Conservation (phyloP, 1,284 basidiomycete genomes). For the Trametes pubescens region DNA sequence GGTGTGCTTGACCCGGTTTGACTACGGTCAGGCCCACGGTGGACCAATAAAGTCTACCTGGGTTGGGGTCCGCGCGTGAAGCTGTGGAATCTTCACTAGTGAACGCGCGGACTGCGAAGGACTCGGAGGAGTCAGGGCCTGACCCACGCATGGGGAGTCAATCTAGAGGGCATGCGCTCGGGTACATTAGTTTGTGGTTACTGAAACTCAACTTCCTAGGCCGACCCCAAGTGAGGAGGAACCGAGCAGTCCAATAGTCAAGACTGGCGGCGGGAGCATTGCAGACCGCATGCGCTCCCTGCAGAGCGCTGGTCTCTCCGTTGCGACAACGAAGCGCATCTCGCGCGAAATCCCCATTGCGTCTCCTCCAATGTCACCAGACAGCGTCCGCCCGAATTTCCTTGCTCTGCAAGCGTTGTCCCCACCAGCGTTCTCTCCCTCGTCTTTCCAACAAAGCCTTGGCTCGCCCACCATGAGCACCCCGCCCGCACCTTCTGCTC, state of each 20-base stretch:
- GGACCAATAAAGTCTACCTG: no score
- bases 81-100: no score
- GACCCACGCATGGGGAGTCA: no score
- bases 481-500: conserved; percentile 47
- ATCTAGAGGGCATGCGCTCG: neutral
- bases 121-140: no score
- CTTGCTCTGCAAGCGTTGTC: conserved; percentile 41
- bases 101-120: no score
- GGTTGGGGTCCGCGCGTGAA: no score
- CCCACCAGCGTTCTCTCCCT: conserved; percentile 39
- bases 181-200: neutral
- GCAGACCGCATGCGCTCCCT: conserved; percentile 77
- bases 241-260: conserved; percentile 46
- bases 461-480: conserved; percentile 38
- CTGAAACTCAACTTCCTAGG: conserved; percentile 12
- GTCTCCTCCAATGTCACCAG: conserved; percentile 32
- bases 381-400: conserved; percentile 30
- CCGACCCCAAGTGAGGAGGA: conserved; percentile 21
- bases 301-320: conserved; percentile 67
- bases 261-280: conserved; percentile 60
- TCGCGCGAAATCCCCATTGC: conserved; percentile 52
- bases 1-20: no score
- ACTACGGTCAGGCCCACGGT: no score
- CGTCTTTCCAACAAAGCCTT: conserved; percentile 40
- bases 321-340: conserved; percentile 56